Evolutionary conservation across 2,329 filamentous ascomycete species (phyloP).

Genomic region (Metarhizium album): DNA sequence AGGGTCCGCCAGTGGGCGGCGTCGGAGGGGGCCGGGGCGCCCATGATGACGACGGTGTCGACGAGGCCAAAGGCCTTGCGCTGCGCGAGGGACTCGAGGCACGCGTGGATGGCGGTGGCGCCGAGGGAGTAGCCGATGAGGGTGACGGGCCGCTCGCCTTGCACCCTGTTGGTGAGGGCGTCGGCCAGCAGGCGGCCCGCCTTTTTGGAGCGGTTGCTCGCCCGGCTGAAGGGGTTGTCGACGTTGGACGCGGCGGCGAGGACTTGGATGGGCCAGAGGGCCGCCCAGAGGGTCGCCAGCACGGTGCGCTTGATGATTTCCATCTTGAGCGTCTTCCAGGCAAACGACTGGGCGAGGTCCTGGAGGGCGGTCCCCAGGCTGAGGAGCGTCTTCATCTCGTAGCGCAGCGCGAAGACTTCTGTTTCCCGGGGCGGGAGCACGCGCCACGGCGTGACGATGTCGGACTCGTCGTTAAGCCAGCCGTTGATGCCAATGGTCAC

Average conservation of each 20-base stretch:
- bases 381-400: conserved; percentile 69
- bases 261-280: conserved; percentile 59
- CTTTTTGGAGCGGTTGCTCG: conserved; percentile 67
- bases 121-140: conserved; percentile 75
- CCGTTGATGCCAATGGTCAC: conserved; percentile 82
- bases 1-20: conserved; percentile 64
- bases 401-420: conserved; percentile 77
- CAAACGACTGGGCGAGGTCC: conserved; percentile 60
- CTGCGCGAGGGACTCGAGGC: conserved; percentile 65
- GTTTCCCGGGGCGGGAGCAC: conserved; percentile 53
- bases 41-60: conserved; percentile 75
- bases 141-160: conserved; percentile 72
- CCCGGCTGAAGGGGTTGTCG: conserved; percentile 75
- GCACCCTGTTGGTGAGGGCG: conserved; percentile 68
- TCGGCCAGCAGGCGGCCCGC: conserved; percentile 72
- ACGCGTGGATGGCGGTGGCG: conserved; percentile 72
- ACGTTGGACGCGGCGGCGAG: conserved; percentile 56
- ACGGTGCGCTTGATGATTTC: conserved; percentile 67
- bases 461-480: conserved; percentile 66
- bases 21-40: conserved; percentile 65
- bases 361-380: conserved; percentile 64
- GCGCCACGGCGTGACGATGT: conserved; percentile 71
- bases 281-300: conserved; percentile 55
- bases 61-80: conserved; percentile 73
- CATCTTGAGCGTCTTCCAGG: conserved; percentile 62